A percentile compares a stretch with the other conserved stretches of the same genome.
phyloP scores from a whole-genome alignment of 768 basidiomycete species.

The Trametes cingulata region DNA sequence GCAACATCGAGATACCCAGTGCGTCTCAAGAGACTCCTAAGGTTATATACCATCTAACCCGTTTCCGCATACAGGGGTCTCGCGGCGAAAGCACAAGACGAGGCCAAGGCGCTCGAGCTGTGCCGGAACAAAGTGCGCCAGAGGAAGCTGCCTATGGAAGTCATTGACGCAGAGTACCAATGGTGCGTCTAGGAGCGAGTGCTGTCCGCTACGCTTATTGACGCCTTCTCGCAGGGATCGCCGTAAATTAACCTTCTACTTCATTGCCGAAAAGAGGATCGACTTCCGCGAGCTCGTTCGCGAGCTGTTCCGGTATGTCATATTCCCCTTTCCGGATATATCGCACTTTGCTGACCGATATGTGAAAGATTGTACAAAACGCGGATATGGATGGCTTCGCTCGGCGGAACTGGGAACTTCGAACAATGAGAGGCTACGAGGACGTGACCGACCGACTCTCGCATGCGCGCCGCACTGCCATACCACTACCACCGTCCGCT shows the following conservation, averaged over 20 bases:
- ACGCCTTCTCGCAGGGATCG: conserved; percentile 70
- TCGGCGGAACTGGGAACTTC: conserved; percentile 51
- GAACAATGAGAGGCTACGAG: conserved; percentile 39
- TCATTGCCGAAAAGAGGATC: conserved; percentile 92
- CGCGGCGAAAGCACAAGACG: conserved; percentile 83
- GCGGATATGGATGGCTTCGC: conserved; percentile 92
- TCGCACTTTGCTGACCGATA: neutral
- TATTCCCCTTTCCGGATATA: conserved; percentile 12
- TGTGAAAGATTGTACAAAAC: conserved; percentile 85
- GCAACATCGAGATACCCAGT: conserved; percentile 79
- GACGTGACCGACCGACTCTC: neutral
- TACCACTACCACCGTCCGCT: neutral
- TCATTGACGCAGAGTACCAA: conserved; percentile 98
- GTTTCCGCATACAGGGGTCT: conserved; percentile 53
- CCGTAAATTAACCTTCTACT: conserved; percentile 97
- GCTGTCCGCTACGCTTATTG: neutral
- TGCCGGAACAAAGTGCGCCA: conserved; percentile 91
- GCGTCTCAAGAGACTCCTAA: conserved; percentile 31
- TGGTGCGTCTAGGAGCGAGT: conserved; percentile 56
- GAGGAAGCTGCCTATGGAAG: conserved; percentile 97
- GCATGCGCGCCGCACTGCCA: neutral
- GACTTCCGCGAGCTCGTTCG: conserved; percentile 96
- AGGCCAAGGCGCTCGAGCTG: conserved; percentile 86
- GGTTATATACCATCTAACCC: neutral
- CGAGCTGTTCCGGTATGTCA: conserved; percentile 81